Conservation (phyloP, 192 early-diverging fungal genomes). For the Mortierella claussenii region DNA sequence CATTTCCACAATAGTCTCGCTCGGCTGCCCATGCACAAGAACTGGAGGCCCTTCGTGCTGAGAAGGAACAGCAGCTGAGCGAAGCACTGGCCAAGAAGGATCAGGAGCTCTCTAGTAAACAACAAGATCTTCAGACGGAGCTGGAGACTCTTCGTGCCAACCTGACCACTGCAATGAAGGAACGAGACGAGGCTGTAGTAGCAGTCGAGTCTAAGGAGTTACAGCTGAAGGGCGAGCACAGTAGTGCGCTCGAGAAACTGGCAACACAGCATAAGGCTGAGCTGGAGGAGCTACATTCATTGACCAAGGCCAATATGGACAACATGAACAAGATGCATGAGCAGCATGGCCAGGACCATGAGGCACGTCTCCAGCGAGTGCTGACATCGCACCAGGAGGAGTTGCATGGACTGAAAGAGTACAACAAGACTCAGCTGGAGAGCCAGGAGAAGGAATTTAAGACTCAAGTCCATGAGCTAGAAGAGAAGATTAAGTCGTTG, state of each 20-base stretch:
- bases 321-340: conserved; percentile 51
- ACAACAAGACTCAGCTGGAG: conserved; percentile 14
- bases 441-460: conserved; percentile 22
- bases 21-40: conserved; percentile 18
- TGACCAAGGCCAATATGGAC: conserved; percentile 27
- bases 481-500: conserved; percentile 25
- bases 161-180: conserved; percentile 11
- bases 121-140: conserved; percentile 20
- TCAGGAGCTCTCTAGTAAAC: conserved; percentile 17
- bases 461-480: conserved; percentile 5
- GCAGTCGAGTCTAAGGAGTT: conserved; percentile 19
- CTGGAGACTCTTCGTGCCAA: conserved; percentile 18
- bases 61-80: conserved; percentile 17
- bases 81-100: conserved; percentile 30
- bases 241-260: conserved; percentile 8
- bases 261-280: conserved; percentile 23
- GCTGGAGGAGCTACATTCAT: conserved; percentile 23
- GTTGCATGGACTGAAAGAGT: conserved; percentile 22
- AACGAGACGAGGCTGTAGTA: conserved; percentile 28
- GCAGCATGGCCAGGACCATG: conserved; percentile 49
- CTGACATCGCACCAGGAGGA: conserved; percentile 38
- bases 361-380: conserved; percentile 27
- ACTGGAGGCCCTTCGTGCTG: conserved; percentile 25
- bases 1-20: conserved; percentile 4
- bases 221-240: conserved; percentile 28